These are phyloP conservation scores for Fusarium anthophilum DNA, from an alignment of 2,329 filamentous ascomycete genomes.

Conservation along the genomic window DNA sequence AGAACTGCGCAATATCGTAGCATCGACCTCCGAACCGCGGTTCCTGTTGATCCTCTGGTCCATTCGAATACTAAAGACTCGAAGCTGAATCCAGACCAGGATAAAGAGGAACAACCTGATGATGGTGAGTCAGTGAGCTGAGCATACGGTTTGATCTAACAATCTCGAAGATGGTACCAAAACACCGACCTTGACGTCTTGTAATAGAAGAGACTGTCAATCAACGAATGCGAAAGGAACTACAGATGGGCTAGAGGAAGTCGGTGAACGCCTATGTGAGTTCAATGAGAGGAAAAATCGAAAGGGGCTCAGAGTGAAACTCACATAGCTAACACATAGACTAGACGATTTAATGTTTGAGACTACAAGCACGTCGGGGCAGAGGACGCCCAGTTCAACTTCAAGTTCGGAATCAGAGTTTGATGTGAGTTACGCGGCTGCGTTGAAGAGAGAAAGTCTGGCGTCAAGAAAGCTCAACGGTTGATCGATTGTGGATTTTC, in stretches of 20 bases:
- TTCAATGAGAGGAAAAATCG: rapidly evolving
- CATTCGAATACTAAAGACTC: not conserved
- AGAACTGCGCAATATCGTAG: not conserved
- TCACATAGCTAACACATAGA: rapidly evolving
- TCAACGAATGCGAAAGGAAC: rapidly evolving
- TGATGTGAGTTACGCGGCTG: too few species aligned
- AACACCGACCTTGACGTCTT: not conserved
- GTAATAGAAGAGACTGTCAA: not conserved
- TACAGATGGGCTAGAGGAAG: not conserved
- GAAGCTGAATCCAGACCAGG: too few species aligned
- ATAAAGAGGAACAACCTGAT: rapidly evolving
- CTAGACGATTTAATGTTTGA: not conserved
- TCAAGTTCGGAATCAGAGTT: too few species aligned
- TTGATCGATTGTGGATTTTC: rapidly evolving
- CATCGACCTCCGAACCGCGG: rapidly evolving
- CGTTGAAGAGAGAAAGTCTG: not conserved
- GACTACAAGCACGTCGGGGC: not conserved
- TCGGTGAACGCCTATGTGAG: rapidly evolving
- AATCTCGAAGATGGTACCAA: not conserved
- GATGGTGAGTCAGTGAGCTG: not conserved
- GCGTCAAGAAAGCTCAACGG: rapidly evolving
- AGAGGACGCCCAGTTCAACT: not conserved
- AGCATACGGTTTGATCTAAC: rapidly evolving
- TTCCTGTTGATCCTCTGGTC: not conserved
- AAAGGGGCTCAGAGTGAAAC: rapidly evolving